phyloP scores from a whole-genome alignment of 805 yeast species.

The Wickerhamiella shivajii region DNA sequence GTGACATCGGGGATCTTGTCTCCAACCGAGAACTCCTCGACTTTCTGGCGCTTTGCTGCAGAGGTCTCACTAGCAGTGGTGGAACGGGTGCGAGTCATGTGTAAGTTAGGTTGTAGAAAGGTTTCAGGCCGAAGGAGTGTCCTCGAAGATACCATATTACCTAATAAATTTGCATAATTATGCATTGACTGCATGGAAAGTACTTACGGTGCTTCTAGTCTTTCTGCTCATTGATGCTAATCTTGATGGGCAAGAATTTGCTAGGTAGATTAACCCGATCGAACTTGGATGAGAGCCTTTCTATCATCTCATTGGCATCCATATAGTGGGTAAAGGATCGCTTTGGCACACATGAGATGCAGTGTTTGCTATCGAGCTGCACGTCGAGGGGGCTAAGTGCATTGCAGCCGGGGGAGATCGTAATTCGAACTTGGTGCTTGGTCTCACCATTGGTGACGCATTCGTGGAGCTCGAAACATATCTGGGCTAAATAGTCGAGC shows the following conservation, averaged over 20 bases:
- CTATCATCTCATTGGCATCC: slow-evolving; percentile 79
- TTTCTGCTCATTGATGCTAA: slow-evolving; percentile 11
- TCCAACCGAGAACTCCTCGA: slow-evolving; percentile 29
- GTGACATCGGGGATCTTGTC: slow-evolving; percentile 52
- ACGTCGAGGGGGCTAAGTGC: slow-evolving; percentile 96
- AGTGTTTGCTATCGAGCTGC: slow-evolving; percentile 88
- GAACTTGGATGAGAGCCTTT: slow-evolving; percentile 66
- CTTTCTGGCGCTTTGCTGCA: slow-evolving; percentile 2
- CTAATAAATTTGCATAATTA: neutral
- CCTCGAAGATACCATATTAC: neutral
- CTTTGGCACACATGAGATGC: slow-evolving; percentile 89
- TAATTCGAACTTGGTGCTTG: slow-evolving; percentile 77
- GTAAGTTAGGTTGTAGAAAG: neutral
- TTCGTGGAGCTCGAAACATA: slow-evolving; percentile 85
- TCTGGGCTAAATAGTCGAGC: slow-evolving; percentile 86
- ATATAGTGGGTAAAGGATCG: slow-evolving; percentile 81
- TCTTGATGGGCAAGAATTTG: slow-evolving; percentile 32
- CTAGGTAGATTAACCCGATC: slow-evolving; percentile 81
- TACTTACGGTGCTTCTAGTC: neutral
- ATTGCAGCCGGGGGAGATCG: slow-evolving; percentile 96
- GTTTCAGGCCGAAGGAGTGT: neutral
- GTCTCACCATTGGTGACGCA: slow-evolving; percentile 52
- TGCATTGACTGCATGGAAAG: neutral
- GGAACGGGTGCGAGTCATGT: slow-evolving; percentile 3
- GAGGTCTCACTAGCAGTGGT: neutral